Base-by-base conservation (phyloP, 345 rosid species). In the Rhodamnia rubescens region DNA sequence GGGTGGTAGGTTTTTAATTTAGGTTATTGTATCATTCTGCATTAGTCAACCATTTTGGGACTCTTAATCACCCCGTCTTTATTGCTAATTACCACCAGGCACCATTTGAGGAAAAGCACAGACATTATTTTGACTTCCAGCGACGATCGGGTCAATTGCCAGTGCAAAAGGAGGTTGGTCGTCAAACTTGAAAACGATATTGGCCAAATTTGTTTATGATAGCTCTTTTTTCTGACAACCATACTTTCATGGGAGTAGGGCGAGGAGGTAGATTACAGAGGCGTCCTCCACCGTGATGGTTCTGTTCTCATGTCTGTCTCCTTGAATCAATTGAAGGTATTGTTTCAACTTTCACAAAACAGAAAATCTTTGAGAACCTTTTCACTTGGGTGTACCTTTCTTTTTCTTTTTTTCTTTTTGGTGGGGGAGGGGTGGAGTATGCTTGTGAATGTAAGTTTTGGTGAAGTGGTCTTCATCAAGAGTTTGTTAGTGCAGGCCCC, bases 51-150 rank as follows among this genome's bases (percentile, higher is more conserved):
- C 80, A 18, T 69, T 9, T 69, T 36, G 80, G 80, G 80, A 69
- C 40, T 9, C 80, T 18, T 69, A 69, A 9, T 18, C 7, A 4
- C 26, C 47, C 80, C 7, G 0, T 69, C 80, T 69, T 69, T 36
- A 69, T 69, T 69, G 22, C 47, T 69, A 32, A 69, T 69, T 32
- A 69, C 80, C 47, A 69, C 36, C 83, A 97, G 99, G 95, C 94
- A 83, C 98, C 99, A 85, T 97, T 97, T 89, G 98, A 95, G 91
- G 99, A 97, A 90, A 97, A 96, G 86, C 96, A 96, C 91, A 93
- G 98, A 84, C 98, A 57, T 88, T 95, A 96, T 88, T 96, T 96
- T 90, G 98, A 94, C 90, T 96, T 95, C 87, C 94, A 93, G 89
- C 94, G 94, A 56, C 90, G 98, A 55, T 90, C 98, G 29, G 99